phyloP scores from a whole-genome alignment of 257 asterid genomes.

The Cruciata laevipes region DNA sequence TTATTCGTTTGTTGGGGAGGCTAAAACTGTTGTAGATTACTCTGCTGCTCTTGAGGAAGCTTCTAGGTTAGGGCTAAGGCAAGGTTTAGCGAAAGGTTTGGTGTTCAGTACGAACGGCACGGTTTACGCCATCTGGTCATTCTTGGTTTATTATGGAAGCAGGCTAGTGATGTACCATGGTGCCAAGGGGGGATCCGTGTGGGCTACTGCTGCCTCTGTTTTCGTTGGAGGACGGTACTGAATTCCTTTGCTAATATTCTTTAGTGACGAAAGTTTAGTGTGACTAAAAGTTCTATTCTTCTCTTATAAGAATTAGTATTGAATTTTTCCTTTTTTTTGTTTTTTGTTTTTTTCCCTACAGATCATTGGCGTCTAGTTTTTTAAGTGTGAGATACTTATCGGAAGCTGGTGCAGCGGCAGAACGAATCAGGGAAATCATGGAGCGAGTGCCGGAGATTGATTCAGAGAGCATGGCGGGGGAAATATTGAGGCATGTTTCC shows the following conservation, averaged over 20 bases:
- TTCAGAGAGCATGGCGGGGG: slow-evolving; percentile 57
- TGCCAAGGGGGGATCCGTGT: neutral
- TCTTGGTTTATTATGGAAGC: neutral
- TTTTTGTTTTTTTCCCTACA: no score
- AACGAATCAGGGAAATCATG: slow-evolving; percentile 56
- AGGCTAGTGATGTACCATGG: neutral
- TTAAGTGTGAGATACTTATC: slow-evolving; percentile 63
- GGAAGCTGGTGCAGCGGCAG: slow-evolving; percentile 76
- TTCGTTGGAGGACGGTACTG: neutral
- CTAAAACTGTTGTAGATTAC: neutral
- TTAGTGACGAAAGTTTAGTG: no score
- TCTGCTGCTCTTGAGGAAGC: neutral
- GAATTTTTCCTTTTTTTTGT: neutral
- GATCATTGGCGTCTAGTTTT: slow-evolving; percentile 70
- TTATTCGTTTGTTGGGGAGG: neutral
- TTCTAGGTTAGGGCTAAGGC: neutral
- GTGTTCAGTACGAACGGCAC: neutral
- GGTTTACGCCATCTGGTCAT: neutral
- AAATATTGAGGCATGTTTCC: slow-evolving; percentile 30
- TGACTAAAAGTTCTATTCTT: no score
- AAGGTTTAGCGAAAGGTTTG: neutral
- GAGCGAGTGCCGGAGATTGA: slow-evolving; percentile 69
- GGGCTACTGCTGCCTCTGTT: neutral
- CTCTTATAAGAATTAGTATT: no score
- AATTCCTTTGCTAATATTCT: no score